These are phyloP conservation scores for Microcyclosporella mali DNA, from an alignment of 2,329 filamentous ascomycete genomes.

Conservation along the genomic window DNA sequence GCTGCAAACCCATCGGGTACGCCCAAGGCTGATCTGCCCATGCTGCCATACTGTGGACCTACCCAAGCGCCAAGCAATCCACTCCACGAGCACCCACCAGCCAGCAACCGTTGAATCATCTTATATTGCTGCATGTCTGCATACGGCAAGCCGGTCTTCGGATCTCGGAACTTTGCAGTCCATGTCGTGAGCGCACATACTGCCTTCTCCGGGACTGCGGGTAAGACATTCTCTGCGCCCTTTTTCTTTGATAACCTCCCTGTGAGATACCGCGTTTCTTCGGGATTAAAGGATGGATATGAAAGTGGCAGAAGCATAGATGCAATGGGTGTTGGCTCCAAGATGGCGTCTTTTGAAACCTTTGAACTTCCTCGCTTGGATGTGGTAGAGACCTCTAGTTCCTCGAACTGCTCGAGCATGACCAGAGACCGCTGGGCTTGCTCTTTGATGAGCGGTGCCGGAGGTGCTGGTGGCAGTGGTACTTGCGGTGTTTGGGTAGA, in stretches of 20 bases:
- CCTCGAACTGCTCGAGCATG: constrained; percentile 31
- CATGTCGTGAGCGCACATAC: constrained; percentile 68
- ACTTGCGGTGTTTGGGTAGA: constrained; percentile 18
- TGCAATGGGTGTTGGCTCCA: constrained; percentile 52
- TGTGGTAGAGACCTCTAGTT: constrained; percentile 25
- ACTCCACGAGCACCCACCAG: constrained; percentile 77
- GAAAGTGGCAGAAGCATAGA: constrained; percentile 48
- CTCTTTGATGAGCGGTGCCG: constrained; percentile 26
- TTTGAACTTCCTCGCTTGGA: constrained; percentile 15
- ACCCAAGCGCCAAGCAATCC: constrained; percentile 75
- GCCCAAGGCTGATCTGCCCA: constrained; percentile 58
- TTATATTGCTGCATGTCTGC: constrained; percentile 72
- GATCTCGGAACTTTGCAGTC: constrained; percentile 77
- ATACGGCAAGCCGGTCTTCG: constrained; percentile 75
- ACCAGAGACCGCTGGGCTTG: constrained; percentile 30
- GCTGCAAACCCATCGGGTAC: constrained; percentile 68
- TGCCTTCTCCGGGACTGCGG: constrained; percentile 28
- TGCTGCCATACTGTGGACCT: constrained; percentile 43
- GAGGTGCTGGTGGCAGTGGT: constrained; percentile 14
- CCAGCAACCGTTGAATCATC: constrained; percentile 68
- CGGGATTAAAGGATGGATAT: constrained; percentile 47
- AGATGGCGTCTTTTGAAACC: constrained; percentile 22
- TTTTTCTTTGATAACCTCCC: constrained; percentile 39
- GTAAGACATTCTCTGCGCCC: constrained; percentile 35
- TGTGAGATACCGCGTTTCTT: constrained; percentile 46